Conservation (phyloP, 768 basidiomycete species). For the Rhizopogon salebrosus region DNA sequence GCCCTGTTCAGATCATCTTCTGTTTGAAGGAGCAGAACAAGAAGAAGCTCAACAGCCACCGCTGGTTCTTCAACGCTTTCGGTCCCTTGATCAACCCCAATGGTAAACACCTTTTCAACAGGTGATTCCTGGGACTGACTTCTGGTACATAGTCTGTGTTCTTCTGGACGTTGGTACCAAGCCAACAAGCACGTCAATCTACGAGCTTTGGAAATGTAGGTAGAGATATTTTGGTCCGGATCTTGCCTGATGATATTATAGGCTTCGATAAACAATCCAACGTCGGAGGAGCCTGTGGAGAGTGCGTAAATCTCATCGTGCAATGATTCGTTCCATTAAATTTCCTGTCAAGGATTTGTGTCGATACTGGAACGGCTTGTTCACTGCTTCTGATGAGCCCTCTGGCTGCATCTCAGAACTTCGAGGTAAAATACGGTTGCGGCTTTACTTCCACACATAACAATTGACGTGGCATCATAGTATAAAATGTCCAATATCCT, state of each 20-base stretch:
- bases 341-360: conserved; percentile 55
- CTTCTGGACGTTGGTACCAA: conserved; percentile 95
- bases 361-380: conserved; percentile 74
- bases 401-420: conserved; percentile 91
- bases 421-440: conserved; percentile 49
- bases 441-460: not conserved
- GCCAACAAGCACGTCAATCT: conserved; percentile 90
- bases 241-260: conserved; percentile 10
- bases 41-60: conserved; percentile 93
- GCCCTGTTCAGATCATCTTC: conserved; percentile 84
- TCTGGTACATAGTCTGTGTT: conserved; percentile 60
- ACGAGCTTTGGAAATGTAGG: conserved; percentile 91
- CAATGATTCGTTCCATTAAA: conserved; percentile 1
- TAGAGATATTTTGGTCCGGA: not conserved
- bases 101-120: conserved; percentile 34
- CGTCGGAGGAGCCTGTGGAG: conserved; percentile 95
- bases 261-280: conserved; percentile 76
- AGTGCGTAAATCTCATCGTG: conserved; percentile 39
- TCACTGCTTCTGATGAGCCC: conserved; percentile 67
- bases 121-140: not conserved
- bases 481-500: conserved; percentile 97
- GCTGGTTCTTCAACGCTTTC: conserved; percentile 98
- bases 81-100: conserved; percentile 84
- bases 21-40: conserved; percentile 95
- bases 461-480: conserved; percentile 25